Base-by-base conservation (phyloP, 805 yeast species). In the Metschnikowia picachoensis region DNA sequence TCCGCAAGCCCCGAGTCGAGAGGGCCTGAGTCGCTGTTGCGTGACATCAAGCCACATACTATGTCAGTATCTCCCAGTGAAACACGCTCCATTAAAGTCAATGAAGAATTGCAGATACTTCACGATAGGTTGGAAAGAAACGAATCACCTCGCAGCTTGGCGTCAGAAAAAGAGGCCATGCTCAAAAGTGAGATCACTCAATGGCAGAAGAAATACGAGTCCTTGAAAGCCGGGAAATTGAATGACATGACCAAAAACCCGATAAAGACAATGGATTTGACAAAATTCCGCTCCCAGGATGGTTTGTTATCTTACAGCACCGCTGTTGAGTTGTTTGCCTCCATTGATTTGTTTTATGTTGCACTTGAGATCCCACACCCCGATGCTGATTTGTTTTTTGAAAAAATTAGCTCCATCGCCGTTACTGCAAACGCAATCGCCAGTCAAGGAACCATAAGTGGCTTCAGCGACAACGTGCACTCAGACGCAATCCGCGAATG, bases 401-500 rank as follows among this genome's bases (percentile, higher is more conserved):
- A 77, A 16, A 66, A 73, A 41, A 73, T 79, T 29, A 75, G 85
- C 0, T 62, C 67, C 41, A 64, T 81, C 20, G 76, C 82, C 4
- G 64, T 77, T 6, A 41, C 65, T n/a, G 75, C 76, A 4, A 74
- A 73, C 56, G 68, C 66, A 35, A 61, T 68, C 35, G 70, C 74
- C 1, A 57, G 63, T 5, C 67, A 66, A 25, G 64, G 68, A 8
- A 72, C 57, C 20, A 48, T 49, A 30, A 60, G 56, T 43, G 44
- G 37, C 4, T 37, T 44, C 15, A 41, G 47, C 17, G 51, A 41
- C 25, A 50, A 33, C 27, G 41, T 44, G 6, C 65, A 71, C 59
- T 64, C 81, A 36, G 61, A 72, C 37, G 58, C 79, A 20, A 72
- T 87, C 4, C 78, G 83, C 46, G 83, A 85, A 37, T 75, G 92